Evolutionary conservation across 768 basidiomycete genomes (phyloP).

Genomic region (Mycena galericulata): DNA sequence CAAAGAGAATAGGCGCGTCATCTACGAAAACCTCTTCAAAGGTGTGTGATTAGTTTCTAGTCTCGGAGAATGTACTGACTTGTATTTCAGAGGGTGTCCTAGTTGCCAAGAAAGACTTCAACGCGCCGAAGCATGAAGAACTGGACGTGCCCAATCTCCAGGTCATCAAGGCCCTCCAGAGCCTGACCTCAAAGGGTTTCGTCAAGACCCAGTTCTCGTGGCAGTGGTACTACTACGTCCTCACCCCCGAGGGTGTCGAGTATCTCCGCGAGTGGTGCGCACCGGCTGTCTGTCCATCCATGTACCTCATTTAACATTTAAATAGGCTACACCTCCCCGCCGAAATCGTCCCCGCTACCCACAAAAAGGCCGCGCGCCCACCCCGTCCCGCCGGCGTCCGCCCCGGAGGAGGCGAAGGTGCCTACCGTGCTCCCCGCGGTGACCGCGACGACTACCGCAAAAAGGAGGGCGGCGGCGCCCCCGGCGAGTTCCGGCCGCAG

Average conservation of each 20-base stretch:
- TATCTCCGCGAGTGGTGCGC: conserved; percentile 91
- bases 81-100: conserved; percentile 99
- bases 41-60: conserved; percentile 62
- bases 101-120: conserved; percentile 99
- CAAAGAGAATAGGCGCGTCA: conserved; percentile 93
- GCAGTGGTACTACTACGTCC: conserved; percentile 99
- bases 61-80: conserved; percentile 94
- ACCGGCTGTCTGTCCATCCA: background rate
- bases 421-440: conserved; percentile 90
- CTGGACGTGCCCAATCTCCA: conserved; percentile 77
- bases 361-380: conserved; percentile 95
- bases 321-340: conserved; percentile 90
- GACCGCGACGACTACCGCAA: conserved; percentile 94
- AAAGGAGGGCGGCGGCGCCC: conserved; percentile 85
- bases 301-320: too few species aligned
- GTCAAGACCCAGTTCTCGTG: conserved; percentile 99
- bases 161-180: conserved; percentile 79
- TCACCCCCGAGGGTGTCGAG: conserved; percentile 97
- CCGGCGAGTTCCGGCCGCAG: conserved; percentile 89
- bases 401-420: conserved; percentile 77
- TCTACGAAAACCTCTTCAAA: conserved; percentile 99
- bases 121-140: conserved; percentile 96
- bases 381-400: conserved; percentile 84
- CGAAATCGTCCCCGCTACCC: conserved; percentile 97
- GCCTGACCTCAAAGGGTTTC: conserved; percentile 79